A percentile compares a stretch with the other conserved stretches of the same genome.
phyloP scores from a whole-genome alignment of 305 asterid species.

The Solanum hybrid region DNA sequence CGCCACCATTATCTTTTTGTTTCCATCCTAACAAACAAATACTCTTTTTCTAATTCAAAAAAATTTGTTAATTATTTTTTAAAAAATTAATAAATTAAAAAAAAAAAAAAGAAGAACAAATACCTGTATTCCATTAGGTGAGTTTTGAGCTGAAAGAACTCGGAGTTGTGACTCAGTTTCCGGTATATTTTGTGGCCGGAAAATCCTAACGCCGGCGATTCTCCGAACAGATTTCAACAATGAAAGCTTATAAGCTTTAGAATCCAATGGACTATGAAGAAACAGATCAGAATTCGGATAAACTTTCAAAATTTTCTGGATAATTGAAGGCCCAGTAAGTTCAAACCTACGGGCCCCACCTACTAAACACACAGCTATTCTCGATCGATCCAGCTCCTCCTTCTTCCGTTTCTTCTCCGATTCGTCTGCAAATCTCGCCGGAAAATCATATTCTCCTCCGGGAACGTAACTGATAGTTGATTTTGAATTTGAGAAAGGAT shows the following conservation, averaged over 20 bases:
- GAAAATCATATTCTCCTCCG: not conserved
- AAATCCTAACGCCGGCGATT: slow-evolving; percentile 63
- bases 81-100: too few species aligned
- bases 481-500: slow-evolving; percentile 12
- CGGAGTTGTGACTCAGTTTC: slow-evolving; percentile 50
- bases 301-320: slow-evolving; percentile 45
- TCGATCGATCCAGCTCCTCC: slow-evolving; percentile 26
- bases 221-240: slow-evolving; percentile 63
- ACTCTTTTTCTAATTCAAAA: not conserved
- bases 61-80: not conserved
- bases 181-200: slow-evolving; percentile 41
- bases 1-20: not conserved
- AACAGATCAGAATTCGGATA: slow-evolving; percentile 64
- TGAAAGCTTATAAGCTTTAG: slow-evolving; percentile 52
- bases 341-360: slow-evolving; percentile 95
- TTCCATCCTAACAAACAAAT: not conserved
- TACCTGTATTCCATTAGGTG: slow-evolving; percentile 94
- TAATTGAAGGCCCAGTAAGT: slow-evolving; percentile 80
- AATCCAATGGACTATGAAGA: slow-evolving; percentile 66
- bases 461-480: not conserved
- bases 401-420: not conserved
- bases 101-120: not conserved
- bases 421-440: not conserved
- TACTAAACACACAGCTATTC: slow-evolving; percentile 81
- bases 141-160: slow-evolving; percentile 59